Evolutionary conservation across 495 filamentous ascomycete species (phyloP).

Genomic region (Patellaria atrata): DNA sequence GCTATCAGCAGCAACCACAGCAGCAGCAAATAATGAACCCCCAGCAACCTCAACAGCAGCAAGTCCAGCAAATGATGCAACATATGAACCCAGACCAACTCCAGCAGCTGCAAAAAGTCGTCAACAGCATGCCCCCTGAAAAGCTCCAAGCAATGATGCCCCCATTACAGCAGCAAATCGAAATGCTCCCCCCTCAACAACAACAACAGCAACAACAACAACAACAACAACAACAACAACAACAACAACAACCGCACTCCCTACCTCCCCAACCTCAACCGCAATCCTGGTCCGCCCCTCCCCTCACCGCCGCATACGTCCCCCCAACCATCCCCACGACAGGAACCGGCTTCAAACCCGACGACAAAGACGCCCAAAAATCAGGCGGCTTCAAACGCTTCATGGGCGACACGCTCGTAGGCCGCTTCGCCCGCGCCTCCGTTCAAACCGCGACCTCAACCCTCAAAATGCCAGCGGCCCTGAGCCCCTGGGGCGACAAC

Average conservation of each 20-base stretch:
- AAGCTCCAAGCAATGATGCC: conserved; percentile 10
- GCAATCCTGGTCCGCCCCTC: conserved; percentile 5
- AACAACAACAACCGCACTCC: conserved; percentile 8
- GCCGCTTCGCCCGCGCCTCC: conserved; percentile 24
- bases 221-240: conserved; percentile 10
- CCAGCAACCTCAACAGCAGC: conserved; percentile 14
- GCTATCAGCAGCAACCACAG: conserved; percentile 8
- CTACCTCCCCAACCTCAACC: conserved; percentile 7
- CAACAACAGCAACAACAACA: conserved; percentile 11
- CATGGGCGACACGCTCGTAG: conserved; percentile 28
- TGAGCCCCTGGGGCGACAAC: conserved; percentile 31
- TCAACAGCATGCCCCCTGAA: conserved; percentile 17
- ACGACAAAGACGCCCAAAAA: conserved; percentile 25
- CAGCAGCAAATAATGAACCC: conserved; percentile 4
- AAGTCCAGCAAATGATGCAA: too few species aligned
- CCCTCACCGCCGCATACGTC: neutral
- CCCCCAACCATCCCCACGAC: neutral
- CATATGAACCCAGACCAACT: conserved; percentile 16
- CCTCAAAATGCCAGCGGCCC: conserved; percentile 23
- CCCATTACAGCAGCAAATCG: conserved; percentile 15
- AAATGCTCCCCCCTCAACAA: conserved; percentile 6
- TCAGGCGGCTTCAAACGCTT: conserved; percentile 25
- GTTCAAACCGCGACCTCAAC: conserved; percentile 26
- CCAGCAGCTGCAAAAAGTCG: conserved; percentile 15
- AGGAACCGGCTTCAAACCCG: neutral